phyloP scores from a whole-genome alignment of 2,329 filamentous ascomycete species.

The Ophiostoma montium region DNA sequence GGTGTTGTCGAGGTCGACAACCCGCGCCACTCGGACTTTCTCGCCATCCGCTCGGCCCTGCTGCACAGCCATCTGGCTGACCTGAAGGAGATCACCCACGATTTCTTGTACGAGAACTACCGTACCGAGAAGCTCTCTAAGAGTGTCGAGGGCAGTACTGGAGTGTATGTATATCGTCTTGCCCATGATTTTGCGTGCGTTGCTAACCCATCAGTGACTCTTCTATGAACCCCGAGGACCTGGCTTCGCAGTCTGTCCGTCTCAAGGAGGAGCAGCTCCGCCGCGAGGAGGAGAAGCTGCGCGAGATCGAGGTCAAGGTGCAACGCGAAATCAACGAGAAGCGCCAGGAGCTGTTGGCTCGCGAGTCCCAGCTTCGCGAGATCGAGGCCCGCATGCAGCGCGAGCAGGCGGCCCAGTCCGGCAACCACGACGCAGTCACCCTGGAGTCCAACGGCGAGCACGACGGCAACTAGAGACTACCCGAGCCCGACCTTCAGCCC shows the following conservation, averaged over 20 bases:
- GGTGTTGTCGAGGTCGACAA: constrained; percentile 98
- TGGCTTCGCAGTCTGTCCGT: constrained; percentile 91
- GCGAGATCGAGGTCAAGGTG: constrained; percentile 98
- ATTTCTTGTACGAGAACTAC: constrained; percentile 99
- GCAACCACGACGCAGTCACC: constrained; percentile 21
- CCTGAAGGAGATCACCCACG: constrained; percentile 98
- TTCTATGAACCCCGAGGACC: constrained; percentile 94
- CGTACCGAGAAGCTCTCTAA: constrained; percentile 99
- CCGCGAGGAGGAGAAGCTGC: constrained; percentile 98
- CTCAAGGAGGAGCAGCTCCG: constrained; percentile 99
- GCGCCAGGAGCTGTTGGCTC: constrained; percentile 91
- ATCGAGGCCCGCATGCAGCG: constrained; percentile 96
- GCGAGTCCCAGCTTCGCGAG: constrained; percentile 96
- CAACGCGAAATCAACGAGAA: constrained; percentile 99
- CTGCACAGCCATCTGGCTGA: constrained; percentile 97
- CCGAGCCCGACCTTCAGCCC: not conserved
- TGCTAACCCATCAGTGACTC: constrained; percentile 42
- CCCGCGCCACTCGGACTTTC: constrained; percentile 95
- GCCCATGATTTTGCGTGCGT: not conserved
- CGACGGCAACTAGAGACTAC: constrained; percentile 31
- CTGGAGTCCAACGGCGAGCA: constrained; percentile 41
- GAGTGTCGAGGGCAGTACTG: constrained; percentile 84
- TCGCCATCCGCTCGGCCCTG: constrained; percentile 90
- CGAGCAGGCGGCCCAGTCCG: constrained; percentile 50
- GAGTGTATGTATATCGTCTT: constrained; percentile 52